phyloP scores from a whole-genome alignment of 495 filamentous ascomycete genomes.

The Tuber aestivum region DNA sequence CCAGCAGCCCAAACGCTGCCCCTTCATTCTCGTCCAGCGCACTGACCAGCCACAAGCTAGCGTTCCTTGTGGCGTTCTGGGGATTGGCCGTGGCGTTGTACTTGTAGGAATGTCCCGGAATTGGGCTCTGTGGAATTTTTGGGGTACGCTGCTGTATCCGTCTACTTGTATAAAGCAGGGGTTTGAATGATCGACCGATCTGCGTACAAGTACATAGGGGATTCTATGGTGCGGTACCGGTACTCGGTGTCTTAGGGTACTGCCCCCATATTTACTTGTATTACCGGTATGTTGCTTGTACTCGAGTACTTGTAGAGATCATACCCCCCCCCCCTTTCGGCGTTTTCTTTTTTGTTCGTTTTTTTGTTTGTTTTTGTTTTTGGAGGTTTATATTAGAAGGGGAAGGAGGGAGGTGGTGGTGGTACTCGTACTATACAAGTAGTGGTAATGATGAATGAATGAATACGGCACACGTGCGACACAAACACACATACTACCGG shows the following conservation, averaged over 20 bases:
- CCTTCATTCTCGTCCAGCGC: background rate
- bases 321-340: background rate
- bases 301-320: background rate
- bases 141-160: no score
- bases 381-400: background rate
- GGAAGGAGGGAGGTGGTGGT: background rate
- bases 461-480: background rate
- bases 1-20: background rate
- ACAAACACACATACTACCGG: no score
- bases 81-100: background rate
- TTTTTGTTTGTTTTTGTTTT: background rate
- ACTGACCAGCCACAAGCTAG: background rate
- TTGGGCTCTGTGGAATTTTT: background rate
- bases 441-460: background rate
- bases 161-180: background rate
- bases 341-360: background rate
- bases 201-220: background rate
- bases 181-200: slow-evolving; percentile 1
- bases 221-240: background rate
- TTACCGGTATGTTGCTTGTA: no score
- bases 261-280: no score
- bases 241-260: background rate
- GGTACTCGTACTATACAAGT: no score
- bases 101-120: background rate
- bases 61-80: background rate